Evolutionary conservation across 805 yeast species (phyloP), one percentile per base, ranked within the genome.

Genomic region (Kodamaea lidongshanica): DNA sequence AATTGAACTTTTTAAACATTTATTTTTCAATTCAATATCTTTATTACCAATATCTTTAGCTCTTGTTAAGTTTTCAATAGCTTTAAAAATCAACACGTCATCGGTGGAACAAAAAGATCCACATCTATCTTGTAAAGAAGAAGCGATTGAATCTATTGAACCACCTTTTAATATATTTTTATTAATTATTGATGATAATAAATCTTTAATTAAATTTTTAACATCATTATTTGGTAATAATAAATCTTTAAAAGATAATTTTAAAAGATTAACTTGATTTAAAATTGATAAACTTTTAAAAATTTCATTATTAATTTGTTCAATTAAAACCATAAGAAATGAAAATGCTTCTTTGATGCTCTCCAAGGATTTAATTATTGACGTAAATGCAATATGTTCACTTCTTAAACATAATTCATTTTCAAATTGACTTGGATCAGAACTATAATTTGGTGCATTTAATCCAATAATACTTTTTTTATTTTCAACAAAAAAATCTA

Each of bases 41-140:
- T 73, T 72, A 15, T 65, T 55, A 2, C 84, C 85, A 37, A 77
- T 73, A 34, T 77, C 82, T 46, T 79, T 82, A 1, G 97, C 96
- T 45, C 80, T 77, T 34, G 89, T 82, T 45, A 92, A 65, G 52
- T 82, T 87, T 53, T 92, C 98, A 44, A 87, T 77, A 0, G 96
- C 97, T 55, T 89, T 82, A 66, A 88, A 92, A 9, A 92, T 84
- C 37, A 87, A 70, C 16, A 92, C 96, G 56, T 92, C 98, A 42
- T 82, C 85, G 10, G 94, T 76, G 0, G 96, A 85, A 49, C 97
- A 92, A 56, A 87, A 92, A 0, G 95, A 77, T 1, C 95, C 94
- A 64, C 98, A 92, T 37, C 89, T 78, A 32, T 85, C 94, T 56
- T 92, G 95, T 30, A 92, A 62, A 1, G 88, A 77, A 19, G 79